Percentiles rank a stretch among this genome's conserved stretches.
phyloP scores from a whole-genome alignment of 192 early-diverging fungal species.

The Coemansia sp. region DNA sequence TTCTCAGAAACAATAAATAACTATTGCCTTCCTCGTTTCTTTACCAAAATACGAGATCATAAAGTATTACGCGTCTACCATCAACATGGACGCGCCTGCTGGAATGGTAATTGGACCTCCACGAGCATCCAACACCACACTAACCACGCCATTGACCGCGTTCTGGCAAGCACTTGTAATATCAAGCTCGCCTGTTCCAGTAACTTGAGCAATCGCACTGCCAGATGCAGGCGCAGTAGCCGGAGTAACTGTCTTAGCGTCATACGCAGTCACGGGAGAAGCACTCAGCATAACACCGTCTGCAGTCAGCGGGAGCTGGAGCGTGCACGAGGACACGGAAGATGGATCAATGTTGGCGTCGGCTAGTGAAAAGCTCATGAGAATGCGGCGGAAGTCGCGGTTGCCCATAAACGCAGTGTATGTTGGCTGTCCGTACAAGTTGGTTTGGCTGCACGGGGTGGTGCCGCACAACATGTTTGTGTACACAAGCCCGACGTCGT shows the following conservation, averaged over 20 bases:
- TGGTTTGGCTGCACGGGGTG: constrained; percentile 20
- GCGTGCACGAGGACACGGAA: neutral
- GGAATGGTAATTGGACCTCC: neutral
- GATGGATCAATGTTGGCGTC: neutral
- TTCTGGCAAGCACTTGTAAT: neutral
- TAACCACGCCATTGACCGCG: neutral
- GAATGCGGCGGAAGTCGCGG: constrained; percentile 28
- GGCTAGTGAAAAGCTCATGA: constrained; percentile 27
- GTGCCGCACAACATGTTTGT: constrained; percentile 24
- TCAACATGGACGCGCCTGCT: neutral
- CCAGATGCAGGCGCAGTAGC: no score
- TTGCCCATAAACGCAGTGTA: constrained; percentile 39
- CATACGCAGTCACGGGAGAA: neutral
- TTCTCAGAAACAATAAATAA: no score
- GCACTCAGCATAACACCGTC: neutral
- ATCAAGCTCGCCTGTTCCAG: neutral
- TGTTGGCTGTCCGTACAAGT: constrained; percentile 15
- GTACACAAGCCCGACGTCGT: constrained; percentile 38
- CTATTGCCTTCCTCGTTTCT: no score
- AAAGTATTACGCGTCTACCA: neutral
- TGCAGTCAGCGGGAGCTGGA: neutral
- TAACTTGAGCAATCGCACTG: neutral
- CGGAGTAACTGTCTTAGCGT: neutral
- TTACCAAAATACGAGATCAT: no score
- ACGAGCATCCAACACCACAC: neutral